A percentile compares a stretch with the other conserved stretches of the same genome.
These are phyloP conservation scores for Colletotrichum tanaceti DNA, from an alignment of 2,329 filamentous ascomycete species.

Conservation along the genomic window DNA sequence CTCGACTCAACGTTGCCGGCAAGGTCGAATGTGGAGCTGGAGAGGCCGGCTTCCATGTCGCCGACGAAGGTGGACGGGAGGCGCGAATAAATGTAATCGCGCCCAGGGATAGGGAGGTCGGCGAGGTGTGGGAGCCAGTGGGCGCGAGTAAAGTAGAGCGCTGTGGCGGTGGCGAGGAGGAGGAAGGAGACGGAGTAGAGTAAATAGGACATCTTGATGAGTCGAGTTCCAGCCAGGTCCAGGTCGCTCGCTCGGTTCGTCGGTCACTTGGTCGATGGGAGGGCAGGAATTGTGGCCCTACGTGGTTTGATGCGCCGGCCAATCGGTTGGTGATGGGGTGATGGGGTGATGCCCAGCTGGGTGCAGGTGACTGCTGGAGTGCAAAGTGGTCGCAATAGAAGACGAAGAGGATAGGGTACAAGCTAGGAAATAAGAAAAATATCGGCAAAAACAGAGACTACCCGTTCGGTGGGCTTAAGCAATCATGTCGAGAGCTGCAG, in stretches of 20 bases:
- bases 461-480: slow-evolving; percentile 28
- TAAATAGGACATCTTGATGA: slow-evolving; percentile 77
- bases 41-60: slow-evolving; percentile 90
- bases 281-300: background rate
- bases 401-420: background rate
- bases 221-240: background rate
- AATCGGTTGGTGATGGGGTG: background rate
- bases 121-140: slow-evolving; percentile 80
- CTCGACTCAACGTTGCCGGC: slow-evolving; percentile 81
- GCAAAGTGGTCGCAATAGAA: background rate
- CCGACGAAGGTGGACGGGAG: slow-evolving; percentile 81
- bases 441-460: slow-evolving; percentile 13
- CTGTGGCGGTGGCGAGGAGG: slow-evolving; percentile 77
- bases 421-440: background rate
- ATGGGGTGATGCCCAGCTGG: background rate
- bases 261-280: slow-evolving; percentile 1
- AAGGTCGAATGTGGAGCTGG: slow-evolving; percentile 85
- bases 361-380: background rate
- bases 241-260: background rate
- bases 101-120: slow-evolving; percentile 64
- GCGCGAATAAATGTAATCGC: slow-evolving; percentile 77
- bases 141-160: slow-evolving; percentile 82
- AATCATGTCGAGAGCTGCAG: slow-evolving; percentile 21
- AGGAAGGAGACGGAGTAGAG: slow-evolving; percentile 82
- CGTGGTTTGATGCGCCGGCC: background rate